Evolutionary conservation across 495 filamentous ascomycete species (phyloP).

Genomic region (Neurospora cerealis): DNA sequence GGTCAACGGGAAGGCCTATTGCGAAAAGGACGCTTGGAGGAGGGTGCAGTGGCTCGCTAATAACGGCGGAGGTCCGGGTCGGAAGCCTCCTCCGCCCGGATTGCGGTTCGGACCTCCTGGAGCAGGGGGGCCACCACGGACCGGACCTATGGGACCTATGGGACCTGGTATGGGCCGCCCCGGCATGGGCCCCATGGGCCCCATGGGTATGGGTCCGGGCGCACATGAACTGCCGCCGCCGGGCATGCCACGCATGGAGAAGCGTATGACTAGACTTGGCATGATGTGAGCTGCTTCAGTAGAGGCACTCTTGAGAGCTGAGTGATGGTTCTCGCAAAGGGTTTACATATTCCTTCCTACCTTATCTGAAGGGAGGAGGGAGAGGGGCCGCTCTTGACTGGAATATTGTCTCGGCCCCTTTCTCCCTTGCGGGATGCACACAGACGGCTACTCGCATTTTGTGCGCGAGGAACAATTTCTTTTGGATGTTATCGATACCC

Average conservation of each 20-base stretch:
- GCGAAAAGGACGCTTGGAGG: conserved; percentile 74
- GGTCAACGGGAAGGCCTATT: conserved; percentile 50
- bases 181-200: background rate
- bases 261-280: conserved; percentile 75
- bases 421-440: background rate
- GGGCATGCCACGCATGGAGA: conserved; percentile 44
- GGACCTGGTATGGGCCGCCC: conserved; percentile 4
- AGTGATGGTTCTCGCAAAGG: background rate
- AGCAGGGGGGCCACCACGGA: background rate
- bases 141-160: conserved; percentile 6
- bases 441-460: background rate
- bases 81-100: conserved; percentile 8
- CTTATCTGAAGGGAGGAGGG: background rate
- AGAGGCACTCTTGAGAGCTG: background rate
- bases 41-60: conserved; percentile 26
- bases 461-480: background rate
- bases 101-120: conserved; percentile 8
- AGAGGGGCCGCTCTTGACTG: background rate
- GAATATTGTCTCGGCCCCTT: background rate
- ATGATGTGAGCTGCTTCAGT: conserved; percentile 54
- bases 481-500: background rate
- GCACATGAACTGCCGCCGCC: conserved; percentile 6
- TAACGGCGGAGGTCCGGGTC: background rate
- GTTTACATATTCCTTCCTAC: background rate
- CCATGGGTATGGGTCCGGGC: conserved; percentile 8